A percentile compares a stretch with the other conserved stretches of the same genome.
phyloP scores from a whole-genome alignment of 768 basidiomycete species.

The Leccinum imitatum region DNA sequence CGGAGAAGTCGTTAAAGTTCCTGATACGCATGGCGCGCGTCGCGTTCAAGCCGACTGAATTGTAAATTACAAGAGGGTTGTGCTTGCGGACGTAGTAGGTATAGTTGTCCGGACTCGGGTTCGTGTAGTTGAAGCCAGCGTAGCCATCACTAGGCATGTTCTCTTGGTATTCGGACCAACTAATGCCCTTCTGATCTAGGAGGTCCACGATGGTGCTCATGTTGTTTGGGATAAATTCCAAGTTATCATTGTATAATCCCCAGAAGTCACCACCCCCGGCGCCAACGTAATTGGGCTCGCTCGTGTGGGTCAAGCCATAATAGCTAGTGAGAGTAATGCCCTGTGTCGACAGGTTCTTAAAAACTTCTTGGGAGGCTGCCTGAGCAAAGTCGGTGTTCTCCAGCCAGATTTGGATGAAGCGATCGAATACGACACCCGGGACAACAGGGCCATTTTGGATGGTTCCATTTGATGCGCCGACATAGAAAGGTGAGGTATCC shows the following conservation, averaged over 20 bases:
- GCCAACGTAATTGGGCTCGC: constrained; percentile 58
- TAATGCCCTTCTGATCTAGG: constrained; percentile 53
- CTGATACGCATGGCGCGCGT: constrained; percentile 44
- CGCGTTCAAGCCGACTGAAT: constrained; percentile 45
- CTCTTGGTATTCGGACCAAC: constrained; percentile 63
- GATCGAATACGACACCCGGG: constrained; percentile 42
- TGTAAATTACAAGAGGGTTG: constrained; percentile 49
- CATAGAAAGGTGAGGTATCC: constrained; percentile 37
- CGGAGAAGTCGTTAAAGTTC: constrained; percentile 61
- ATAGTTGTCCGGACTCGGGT: constrained; percentile 32
- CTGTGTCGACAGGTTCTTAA: constrained; percentile 42
- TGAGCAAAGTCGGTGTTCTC: constrained; percentile 54
- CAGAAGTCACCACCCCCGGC: constrained; percentile 52
- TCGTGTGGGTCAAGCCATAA: constrained; percentile 53
- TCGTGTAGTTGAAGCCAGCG: constrained; percentile 37
- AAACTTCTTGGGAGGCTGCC: constrained; percentile 27
- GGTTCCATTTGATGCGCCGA: constrained; percentile 42
- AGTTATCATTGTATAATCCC: constrained; percentile 46
- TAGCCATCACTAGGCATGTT: constrained; percentile 52
- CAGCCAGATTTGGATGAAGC: constrained; percentile 53
- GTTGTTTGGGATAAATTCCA: constrained; percentile 37
- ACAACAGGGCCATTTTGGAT: constrained; percentile 38
- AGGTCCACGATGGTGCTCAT: constrained; percentile 60
- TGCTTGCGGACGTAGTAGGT: constrained; percentile 56
- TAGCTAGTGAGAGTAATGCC: constrained; percentile 49